Conservation (phyloP, 805 yeast species). For the Allodekkera sacchari region DNA sequence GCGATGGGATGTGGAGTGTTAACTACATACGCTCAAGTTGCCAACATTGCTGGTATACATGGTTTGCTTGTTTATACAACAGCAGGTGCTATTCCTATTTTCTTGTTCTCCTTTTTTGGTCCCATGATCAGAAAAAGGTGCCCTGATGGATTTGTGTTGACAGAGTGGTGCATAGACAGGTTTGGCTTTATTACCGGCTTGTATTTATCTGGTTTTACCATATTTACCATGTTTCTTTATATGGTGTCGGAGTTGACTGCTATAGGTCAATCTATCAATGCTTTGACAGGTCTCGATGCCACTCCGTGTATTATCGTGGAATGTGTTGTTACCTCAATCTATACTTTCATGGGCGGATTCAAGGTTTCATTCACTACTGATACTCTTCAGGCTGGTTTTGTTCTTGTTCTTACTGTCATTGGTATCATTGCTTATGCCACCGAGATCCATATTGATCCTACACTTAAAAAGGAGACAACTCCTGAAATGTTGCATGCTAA, state of each 20-base stretch:
- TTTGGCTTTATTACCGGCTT: conserved; percentile 68
- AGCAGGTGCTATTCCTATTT: conserved; percentile 75
- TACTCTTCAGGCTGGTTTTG: conserved; percentile 72
- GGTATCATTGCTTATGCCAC: conserved; percentile 75
- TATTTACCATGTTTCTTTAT: conserved; percentile 75
- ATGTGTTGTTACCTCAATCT: conserved; percentile 78
- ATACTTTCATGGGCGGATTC: conserved; percentile 86
- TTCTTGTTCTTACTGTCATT: conserved; percentile 56
- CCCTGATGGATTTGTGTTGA: conserved; percentile 85
- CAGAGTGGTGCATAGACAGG: conserved; percentile 89
- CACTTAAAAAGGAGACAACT: conserved; percentile 52
- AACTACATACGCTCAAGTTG: conserved; percentile 80
- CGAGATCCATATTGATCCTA: conserved; percentile 53
- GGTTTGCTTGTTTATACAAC: conserved; percentile 77
- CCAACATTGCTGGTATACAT: conserved; percentile 77
- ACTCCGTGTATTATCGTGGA: conserved; percentile 78
- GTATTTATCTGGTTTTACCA: conserved; percentile 72
- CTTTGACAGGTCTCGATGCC: conserved; percentile 72
- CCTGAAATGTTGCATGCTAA: conserved; percentile 57
- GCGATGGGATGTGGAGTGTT: conserved; percentile 87
- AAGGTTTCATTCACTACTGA: conserved; percentile 83
- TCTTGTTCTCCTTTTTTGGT: conserved; percentile 75
- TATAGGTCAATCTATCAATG: conserved; percentile 63
- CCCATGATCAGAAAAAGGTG: conserved; percentile 71
- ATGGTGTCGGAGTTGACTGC: conserved; percentile 86